phyloP scores from a whole-genome alignment of 1,284 basidiomycete genomes.

The Paramarasmius palmivorus region DNA sequence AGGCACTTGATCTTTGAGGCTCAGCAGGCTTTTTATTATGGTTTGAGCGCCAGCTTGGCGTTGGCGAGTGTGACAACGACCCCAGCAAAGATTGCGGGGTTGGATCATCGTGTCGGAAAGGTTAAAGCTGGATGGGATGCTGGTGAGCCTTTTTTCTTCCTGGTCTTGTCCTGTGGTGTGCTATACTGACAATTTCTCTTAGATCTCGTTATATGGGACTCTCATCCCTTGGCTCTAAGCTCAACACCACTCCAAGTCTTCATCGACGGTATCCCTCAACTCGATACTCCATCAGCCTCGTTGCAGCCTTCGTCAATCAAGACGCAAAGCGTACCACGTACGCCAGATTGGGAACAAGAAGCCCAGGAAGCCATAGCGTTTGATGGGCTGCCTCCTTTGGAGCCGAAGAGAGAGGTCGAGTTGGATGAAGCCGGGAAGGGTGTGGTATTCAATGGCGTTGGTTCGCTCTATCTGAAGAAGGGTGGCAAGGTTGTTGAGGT shows the following conservation, averaged over 20 bases:
- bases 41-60: conserved; percentile 58
- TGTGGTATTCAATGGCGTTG: conserved; percentile 62
- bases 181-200: not conserved
- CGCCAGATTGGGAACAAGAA: conserved; percentile 63
- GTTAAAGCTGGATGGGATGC: conserved; percentile 54
- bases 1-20: conserved; percentile 84
- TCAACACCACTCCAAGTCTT: conserved; percentile 74
- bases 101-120: conserved; percentile 82
- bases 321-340: conserved; percentile 50
- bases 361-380: conserved; percentile 53
- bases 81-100: conserved; percentile 75
- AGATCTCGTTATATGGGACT: conserved; percentile 72
- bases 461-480: conserved; percentile 43
- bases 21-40: conserved; percentile 84
- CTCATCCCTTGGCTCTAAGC: conserved; percentile 76
- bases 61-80: conserved; percentile 77
- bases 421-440: conserved; percentile 31
- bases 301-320: conserved; percentile 43
- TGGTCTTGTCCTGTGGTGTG: conserved; percentile 3
- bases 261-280: conserved; percentile 70
- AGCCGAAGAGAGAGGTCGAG: conserved; percentile 32
- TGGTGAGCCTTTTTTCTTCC: conserved; percentile 25
- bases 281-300: conserved; percentile 39
- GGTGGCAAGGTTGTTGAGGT: conserved; percentile 27
- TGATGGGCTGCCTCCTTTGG: conserved; percentile 68